A percentile compares a stretch with the other conserved stretches of the same genome.
These are phyloP conservation scores for Exophiala viscosa DNA, from an alignment of 2,329 filamentous ascomycete genomes.

Conservation along the genomic window DNA sequence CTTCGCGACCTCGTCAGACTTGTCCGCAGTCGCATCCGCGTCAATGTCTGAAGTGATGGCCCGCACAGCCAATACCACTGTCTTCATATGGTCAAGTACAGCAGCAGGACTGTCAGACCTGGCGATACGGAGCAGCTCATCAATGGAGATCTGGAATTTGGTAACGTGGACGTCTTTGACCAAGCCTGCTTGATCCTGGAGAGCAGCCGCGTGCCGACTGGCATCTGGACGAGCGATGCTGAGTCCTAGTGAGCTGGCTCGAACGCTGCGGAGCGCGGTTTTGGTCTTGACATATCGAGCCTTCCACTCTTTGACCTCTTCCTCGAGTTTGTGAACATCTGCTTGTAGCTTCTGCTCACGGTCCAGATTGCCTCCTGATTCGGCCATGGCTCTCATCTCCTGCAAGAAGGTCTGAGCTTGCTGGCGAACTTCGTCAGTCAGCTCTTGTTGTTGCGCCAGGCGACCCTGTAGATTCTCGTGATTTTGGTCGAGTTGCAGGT, in stretches of 20 bases:
- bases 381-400: constrained; percentile 84
- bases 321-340: constrained; percentile 72
- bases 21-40: constrained; percentile 52
- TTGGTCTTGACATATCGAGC: constrained; percentile 83
- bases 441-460: constrained; percentile 69
- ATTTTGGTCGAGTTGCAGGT: constrained; percentile 51
- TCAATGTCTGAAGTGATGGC: constrained; percentile 78
- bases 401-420: constrained; percentile 78
- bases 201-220: constrained; percentile 58
- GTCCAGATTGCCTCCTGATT: constrained; percentile 75
- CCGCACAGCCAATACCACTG: constrained; percentile 75
- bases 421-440: constrained; percentile 80
- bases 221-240: constrained; percentile 44
- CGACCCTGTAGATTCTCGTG: constrained; percentile 66
- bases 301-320: constrained; percentile 85
- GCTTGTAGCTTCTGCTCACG: constrained; percentile 74
- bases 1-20: constrained; percentile 52
- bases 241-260: constrained; percentile 74
- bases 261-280: constrained; percentile 77
- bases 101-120: constrained; percentile 68
- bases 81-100: constrained; percentile 81
- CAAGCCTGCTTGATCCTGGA: constrained; percentile 68
- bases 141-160: constrained; percentile 89
- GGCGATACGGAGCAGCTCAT: constrained; percentile 78
- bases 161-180: constrained; percentile 92